These are phyloP conservation scores for Coffea humblotiana DNA, from an alignment of 305 asterid genomes.

Conservation along the genomic window DNA sequence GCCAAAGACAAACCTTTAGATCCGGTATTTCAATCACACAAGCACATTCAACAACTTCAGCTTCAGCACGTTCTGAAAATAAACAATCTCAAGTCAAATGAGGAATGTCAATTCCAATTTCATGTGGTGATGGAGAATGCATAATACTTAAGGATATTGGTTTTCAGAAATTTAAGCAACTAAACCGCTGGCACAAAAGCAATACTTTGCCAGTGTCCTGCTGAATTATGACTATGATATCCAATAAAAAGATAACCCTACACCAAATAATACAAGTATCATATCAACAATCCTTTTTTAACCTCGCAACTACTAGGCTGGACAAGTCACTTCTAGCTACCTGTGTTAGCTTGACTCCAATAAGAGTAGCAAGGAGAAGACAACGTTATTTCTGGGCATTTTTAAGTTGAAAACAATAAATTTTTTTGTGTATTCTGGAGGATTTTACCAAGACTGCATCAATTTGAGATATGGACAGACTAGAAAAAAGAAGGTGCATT, in stretches of 20 bases:
- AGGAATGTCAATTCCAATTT: neutral
- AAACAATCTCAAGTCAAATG: conserved; percentile 23
- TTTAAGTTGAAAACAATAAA: neutral
- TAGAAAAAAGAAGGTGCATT: neutral
- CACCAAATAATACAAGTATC: neutral
- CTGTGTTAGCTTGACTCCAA: neutral
- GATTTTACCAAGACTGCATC: neutral
- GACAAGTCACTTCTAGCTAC: neutral
- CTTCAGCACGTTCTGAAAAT: conserved; percentile 63
- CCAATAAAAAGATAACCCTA: neutral
- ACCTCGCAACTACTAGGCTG: neutral
- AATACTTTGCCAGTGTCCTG: neutral
- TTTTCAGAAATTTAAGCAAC: neutral
- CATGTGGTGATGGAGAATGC: neutral
- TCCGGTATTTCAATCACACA: conserved; percentile 80
- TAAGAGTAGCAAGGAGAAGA: neutral
- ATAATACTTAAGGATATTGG: neutral
- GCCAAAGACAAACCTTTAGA: conserved; percentile 42
- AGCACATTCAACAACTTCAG: conserved; percentile 82
- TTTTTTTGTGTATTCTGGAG: neutral
- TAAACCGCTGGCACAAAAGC: neutral
- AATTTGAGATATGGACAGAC: neutral
- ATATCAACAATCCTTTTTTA: neutral
- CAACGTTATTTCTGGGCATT: neutral
- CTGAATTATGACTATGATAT: neutral